Evolutionary conservation across 306 rosid genomes (phyloP), one percentile per base, ranked within the genome.

Genomic region (Oxytropis ochrocephala): DNA sequence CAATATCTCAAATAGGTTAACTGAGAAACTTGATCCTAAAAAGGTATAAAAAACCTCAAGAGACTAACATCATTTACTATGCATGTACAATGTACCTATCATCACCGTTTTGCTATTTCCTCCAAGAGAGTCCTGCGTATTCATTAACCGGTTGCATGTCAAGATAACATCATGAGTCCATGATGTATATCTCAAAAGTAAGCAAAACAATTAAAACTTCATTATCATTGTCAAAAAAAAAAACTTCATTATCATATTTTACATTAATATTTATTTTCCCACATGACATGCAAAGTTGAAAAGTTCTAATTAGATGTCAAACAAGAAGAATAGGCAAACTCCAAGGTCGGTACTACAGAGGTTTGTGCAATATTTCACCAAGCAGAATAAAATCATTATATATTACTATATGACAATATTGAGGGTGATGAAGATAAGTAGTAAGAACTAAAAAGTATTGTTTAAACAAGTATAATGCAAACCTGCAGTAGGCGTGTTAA

Each of bases 61-160:
- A 32, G 13, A 13, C 55, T 17, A 36, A 21, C 10, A 49, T 2
- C 44, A 55, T 19, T 47, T 12, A 69, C 21, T 32, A 32, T 43
- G 64, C 49, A 54, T 75, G 55, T 14, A 58, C 3, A 70, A 4
- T 6, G 32, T 89, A 95, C 99, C 97, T 80, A 95, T 95, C 99
- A 95, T 95, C 63, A 95, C 92, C 0, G 99, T 95, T 82, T 91
- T 95, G 84, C 97, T 95, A 81, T 95, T 95, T 76, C 99, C 99
- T 57, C 97, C 97, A 24, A 95, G 89, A 52, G 97, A 95, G 70
- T 95, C 97, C 99, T 95, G 51, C 17, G 48, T n/a, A 77, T 78
- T 54, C 75, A 84, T 79, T 71, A 58, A 72, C 21, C 75, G 65
- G 11, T 32, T 46, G 52, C 43, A 9, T 63, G 72, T 69, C 60